These are phyloP conservation scores for Aspergillus fischeri DNA, from an alignment of 2,329 filamentous ascomycete genomes.

Conservation along the genomic window DNA sequence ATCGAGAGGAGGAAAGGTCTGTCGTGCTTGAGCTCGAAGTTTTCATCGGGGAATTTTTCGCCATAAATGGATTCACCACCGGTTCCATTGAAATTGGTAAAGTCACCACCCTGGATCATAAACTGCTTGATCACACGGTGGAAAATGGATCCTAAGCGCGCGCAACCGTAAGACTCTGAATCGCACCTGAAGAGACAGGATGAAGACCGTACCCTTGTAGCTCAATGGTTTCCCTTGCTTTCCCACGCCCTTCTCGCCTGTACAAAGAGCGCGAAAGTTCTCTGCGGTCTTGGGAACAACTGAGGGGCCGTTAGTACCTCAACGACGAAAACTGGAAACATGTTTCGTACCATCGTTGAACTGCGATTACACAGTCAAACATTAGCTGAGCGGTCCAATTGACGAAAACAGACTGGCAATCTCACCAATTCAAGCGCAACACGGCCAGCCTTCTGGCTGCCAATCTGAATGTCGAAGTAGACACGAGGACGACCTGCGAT, in stretches of 20 bases:
- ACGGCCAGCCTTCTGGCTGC: constrained; percentile 67
- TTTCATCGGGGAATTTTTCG: constrained; percentile 95
- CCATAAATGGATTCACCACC: constrained; percentile 97
- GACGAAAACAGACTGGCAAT: constrained; percentile 10
- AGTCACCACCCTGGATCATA: constrained; percentile 98
- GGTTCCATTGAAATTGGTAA: constrained; percentile 89
- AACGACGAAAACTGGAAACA: not conserved
- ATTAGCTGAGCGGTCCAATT: not conserved
- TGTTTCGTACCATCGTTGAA: constrained; percentile 45
- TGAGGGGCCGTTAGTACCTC: constrained; percentile 47
- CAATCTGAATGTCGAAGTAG: constrained; percentile 90
- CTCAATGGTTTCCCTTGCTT: constrained; percentile 79
- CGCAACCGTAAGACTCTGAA: constrained; percentile 1
- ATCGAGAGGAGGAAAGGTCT: constrained; percentile 92
- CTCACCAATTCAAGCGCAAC: constrained; percentile 79
- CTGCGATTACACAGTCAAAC: constrained; percentile 22
- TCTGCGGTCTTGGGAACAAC: constrained; percentile 92
- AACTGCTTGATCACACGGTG: constrained; percentile 98
- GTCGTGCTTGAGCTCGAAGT: constrained; percentile 87
- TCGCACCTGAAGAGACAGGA: not conserved
- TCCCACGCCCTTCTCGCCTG: constrained; percentile 84
- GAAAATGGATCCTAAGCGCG: constrained; percentile 65
- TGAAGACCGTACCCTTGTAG: constrained; percentile 64
- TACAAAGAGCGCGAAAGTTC: constrained; percentile 93
- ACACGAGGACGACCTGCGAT: constrained; percentile 65